Evolutionary conservation across 2,329 filamentous ascomycete genomes (phyloP), one percentile per base, ranked within the genome.

Genomic region (Tolypocladium ophioglossoides): DNA sequence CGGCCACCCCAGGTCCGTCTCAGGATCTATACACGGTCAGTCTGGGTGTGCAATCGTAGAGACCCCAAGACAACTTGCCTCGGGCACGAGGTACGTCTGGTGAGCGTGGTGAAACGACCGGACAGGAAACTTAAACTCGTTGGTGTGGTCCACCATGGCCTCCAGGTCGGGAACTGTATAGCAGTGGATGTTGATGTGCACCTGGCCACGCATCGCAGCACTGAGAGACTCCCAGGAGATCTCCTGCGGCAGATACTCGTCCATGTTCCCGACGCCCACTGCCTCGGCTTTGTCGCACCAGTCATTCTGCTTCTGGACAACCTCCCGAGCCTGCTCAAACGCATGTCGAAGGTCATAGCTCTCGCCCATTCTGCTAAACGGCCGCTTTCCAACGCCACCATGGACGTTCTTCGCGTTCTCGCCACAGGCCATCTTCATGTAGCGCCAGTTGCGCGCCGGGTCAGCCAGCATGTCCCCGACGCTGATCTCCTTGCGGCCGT

Each of bases 361-460:
- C 68, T 88, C 84, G 10, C 85, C 85, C 62, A 88, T 71, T 1
- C 85, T 74, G 57, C 80, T 86, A 53, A 74, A 74, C 0, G 82
- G 83, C 48, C 72, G 71, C 52, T 76, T 73, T 27, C 80, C 81
- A 5, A 70, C 62, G 48, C 72, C 73, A 11, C 83, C 83, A 56
- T 86, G 85, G 0, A 82, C 70, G 1, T 75, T 70, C 70, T 86
- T 86, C 2, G 84, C 72, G 61, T 88, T 88, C 68, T 88, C 85
- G 38, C 85, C 85, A 58, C 84, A 88, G 0, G 85, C 85, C 84
- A 88, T 88, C 71, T 89, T 88, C 76, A 89, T 85, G 66, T 86
- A 88, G 22, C 85, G 76, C 79, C 83, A 85, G 56, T 73, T 79
- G 24, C 75, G 74, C 44, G 85, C 83, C 0, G 84, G 84, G 52